Base-by-base conservation (phyloP, 2,329 filamentous ascomycete species). In the Aspergillus brunneoviolaceus region DNA sequence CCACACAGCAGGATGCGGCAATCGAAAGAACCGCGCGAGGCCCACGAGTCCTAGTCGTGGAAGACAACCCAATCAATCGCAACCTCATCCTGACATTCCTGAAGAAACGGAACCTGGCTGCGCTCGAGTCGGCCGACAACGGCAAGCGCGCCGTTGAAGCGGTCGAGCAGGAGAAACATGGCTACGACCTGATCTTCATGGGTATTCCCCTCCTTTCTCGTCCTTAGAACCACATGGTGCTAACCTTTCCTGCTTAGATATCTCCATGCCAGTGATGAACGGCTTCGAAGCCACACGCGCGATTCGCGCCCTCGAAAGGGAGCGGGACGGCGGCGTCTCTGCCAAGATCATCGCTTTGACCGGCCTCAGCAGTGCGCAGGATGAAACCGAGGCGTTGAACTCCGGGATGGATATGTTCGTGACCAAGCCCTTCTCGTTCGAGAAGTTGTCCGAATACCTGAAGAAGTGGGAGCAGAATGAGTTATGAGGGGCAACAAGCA, bases 241-340 rank as follows among this genome's bases (percentile, higher is more conserved):
- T 39, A 33, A 27, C 16, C 19, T 5, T 4, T 5, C 33, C 33
- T 25, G 9, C 33, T 39, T 23, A 72, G 77, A 81, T 52, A 79
- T 81, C 27, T 77, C 75, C 1, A 81, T 81, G 79, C 79, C 79
- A 0, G 74, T 80, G 5, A 79, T 81, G 77, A 77, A 80, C 63
- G 79, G 80, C 1, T 80, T 81, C 51, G 76, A 80, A 65, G 77
- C 80, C 2, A 80, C 80, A 4, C 74, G 78, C 10, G 74, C 75
- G 14, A 81, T 82, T 52, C 77, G 80, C 11, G 64, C 72, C 9
- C 66, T 76, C 12, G 76, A 79, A 57, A 74, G 67, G 57, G 75
- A 77, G 35, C 63, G 67, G 5, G 70, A 70, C 49, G 67, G 48
- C 7, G 33, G 69, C 35, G 63, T 63, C 12, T 69, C 72, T 1